These are phyloP conservation scores for Paratinospora sagittata DNA, from an alignment of 164 flowering plant genomes.

Conservation along the genomic window DNA sequence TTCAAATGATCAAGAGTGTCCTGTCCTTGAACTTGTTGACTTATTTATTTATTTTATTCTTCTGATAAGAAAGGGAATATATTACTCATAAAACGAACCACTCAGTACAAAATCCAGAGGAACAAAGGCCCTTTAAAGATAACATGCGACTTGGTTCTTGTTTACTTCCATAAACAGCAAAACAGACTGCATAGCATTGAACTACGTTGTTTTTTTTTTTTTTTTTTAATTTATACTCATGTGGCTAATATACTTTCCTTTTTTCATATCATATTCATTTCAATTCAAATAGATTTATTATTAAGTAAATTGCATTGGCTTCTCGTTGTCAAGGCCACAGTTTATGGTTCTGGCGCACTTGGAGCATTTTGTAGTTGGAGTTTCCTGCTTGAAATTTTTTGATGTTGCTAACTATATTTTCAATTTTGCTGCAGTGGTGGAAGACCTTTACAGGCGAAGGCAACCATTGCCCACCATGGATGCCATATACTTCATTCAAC, in stretches of 20 bases:
- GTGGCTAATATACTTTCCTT: neutral
- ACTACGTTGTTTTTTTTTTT: neutral
- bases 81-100: too few species aligned
- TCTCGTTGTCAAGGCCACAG: neutral
- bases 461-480: slow-evolving; percentile 97
- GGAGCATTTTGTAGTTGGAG: neutral
- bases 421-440: slow-evolving; percentile 76
- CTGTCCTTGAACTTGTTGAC: too few species aligned
- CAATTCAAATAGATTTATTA: neutral
- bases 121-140: too few species aligned
- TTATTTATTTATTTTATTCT: too few species aligned
- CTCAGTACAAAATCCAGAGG: too few species aligned
- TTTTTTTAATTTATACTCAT: neutral
- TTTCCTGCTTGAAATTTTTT: neutral
- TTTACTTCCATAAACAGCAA: too few species aligned
- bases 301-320: neutral
- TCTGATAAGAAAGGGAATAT: too few species aligned
- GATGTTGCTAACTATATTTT: neutral
- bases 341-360: neutral
- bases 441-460: slow-evolving; percentile 87
- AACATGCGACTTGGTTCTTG: too few species aligned
- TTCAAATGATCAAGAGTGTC: too few species aligned
- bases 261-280: neutral
- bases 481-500: slow-evolving; percentile 94
- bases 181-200: too few species aligned